Conservation (phyloP, 2,329 filamentous ascomycete species). For the Anisogramma anomala region DNA sequence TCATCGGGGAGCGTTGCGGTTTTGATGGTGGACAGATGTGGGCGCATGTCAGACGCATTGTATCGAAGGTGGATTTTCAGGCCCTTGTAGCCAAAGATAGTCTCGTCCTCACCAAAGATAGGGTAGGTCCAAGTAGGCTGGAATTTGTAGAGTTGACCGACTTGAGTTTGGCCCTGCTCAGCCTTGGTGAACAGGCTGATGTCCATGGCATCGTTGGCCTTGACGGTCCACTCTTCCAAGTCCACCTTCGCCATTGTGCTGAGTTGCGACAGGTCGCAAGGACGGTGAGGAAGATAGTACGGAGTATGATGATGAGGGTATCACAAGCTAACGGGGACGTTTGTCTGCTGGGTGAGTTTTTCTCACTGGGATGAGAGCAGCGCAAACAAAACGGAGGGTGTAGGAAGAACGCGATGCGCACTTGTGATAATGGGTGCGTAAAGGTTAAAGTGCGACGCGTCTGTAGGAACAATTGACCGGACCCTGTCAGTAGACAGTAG, state of each 20-base stretch:
- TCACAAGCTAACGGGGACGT: too few relatives aligned
- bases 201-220: constrained; percentile 50
- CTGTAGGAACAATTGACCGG: too few relatives aligned
- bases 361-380: too few relatives aligned
- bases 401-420: too few relatives aligned
- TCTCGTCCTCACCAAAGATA: constrained; percentile 87
- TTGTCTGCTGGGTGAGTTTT: too few relatives aligned
- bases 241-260: constrained; percentile 7
- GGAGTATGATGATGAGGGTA: too few relatives aligned
- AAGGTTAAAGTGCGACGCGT: too few relatives aligned
- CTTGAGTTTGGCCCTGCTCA: constrained; percentile 24
- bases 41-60: constrained; percentile 61
- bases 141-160: constrained; percentile 56
- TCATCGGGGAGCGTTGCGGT: constrained; percentile 49
- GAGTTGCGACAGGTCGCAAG: neutral
- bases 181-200: constrained; percentile 47
- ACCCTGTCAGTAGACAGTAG: too few relatives aligned
- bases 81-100: constrained; percentile 79
- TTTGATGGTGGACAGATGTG: constrained; percentile 60
- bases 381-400: too few relatives aligned
- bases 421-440: too few relatives aligned
- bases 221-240: constrained; percentile 30
- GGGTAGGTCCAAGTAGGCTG: constrained; percentile 80
- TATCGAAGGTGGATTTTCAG: constrained; percentile 64
- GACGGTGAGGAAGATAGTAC: too few relatives aligned